Conservation (phyloP, 108 stramenopile genomes). For the Aurantiochytrium sp. region DNA sequence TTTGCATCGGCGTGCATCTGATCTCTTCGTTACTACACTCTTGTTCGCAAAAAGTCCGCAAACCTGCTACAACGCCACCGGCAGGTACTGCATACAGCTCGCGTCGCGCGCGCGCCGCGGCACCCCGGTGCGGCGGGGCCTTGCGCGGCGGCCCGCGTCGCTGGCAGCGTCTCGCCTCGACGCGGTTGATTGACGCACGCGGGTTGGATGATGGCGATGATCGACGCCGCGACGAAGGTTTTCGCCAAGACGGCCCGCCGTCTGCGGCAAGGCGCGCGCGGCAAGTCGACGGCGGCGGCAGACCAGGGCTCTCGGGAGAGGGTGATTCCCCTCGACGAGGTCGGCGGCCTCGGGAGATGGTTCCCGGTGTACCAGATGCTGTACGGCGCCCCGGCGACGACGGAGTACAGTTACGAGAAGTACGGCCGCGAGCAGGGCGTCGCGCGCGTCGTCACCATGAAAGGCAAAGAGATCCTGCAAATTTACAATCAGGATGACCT, state of each 20-base stretch:
- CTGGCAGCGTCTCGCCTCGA: too few relatives aligned
- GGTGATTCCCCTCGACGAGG: neutral
- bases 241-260: neutral
- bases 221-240: too few relatives aligned
- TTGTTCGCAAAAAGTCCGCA: too few relatives aligned
- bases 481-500: neutral
- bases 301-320: neutral
- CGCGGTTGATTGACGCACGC: too few relatives aligned
- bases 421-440: neutral
- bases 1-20: too few relatives aligned
- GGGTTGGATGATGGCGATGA: too few relatives aligned
- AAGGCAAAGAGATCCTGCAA: neutral
- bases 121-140: too few relatives aligned
- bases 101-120: too few relatives aligned
- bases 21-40: too few relatives aligned
- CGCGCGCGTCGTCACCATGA: neutral
- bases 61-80: too few relatives aligned
- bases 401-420: neutral
- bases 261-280: neutral
- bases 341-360: neutral
- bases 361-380: neutral
- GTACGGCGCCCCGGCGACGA: neutral
- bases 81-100: too few relatives aligned
- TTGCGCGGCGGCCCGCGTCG: too few relatives aligned
- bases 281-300: neutral